Evolutionary conservation across 441 rosid genomes (phyloP).

Genomic region (Mallotus japonicus): DNA sequence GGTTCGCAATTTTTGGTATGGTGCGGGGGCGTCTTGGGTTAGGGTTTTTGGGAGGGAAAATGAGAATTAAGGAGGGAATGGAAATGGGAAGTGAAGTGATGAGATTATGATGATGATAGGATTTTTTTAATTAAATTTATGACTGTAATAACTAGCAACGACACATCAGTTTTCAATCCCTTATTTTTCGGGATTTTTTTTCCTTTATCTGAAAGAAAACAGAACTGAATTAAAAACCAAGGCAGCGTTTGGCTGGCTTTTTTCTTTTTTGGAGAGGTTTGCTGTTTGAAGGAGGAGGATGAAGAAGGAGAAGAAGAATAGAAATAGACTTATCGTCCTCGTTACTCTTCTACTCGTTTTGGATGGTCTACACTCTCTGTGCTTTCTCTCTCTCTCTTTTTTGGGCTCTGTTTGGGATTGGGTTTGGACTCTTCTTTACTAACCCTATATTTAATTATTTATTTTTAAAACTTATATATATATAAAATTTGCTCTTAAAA

Average conservation of each 20-base stretch:
- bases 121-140: background rate
- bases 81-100: too few species aligned
- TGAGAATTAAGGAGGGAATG: too few species aligned
- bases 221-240: background rate
- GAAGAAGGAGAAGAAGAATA: background rate
- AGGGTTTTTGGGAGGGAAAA: constrained; percentile 2
- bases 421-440: background rate
- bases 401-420: background rate
- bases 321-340: constrained; percentile 11
- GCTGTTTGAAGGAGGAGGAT: too few species aligned
- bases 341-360: background rate
- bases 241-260: constrained; percentile 3
- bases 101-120: too few species aligned
- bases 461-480: too few species aligned
- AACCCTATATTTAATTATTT: too few species aligned
- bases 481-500: too few species aligned
- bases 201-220: background rate
- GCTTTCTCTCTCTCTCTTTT: background rate
- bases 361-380: background rate
- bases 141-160: background rate
- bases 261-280: too few species aligned
- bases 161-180: background rate
- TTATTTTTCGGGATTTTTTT: too few species aligned
- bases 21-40: background rate
- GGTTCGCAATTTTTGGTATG: background rate